phyloP scores from a whole-genome alignment of 2,329 filamentous ascomycete genomes.

The Emergomyces pasteurianus region DNA sequence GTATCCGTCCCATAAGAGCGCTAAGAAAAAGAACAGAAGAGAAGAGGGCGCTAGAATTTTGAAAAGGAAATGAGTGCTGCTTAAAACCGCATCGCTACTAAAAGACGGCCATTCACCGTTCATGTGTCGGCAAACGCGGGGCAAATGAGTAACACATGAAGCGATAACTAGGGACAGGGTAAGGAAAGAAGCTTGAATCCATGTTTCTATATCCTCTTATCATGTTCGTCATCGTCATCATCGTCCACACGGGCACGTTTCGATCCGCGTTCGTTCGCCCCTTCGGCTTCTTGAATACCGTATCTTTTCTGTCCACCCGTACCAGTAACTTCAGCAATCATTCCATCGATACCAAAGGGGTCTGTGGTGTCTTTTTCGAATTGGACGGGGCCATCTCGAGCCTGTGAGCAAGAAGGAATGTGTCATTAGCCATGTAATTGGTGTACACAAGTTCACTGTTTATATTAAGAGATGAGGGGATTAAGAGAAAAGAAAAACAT shows the following conservation, averaged over 20 bases:
- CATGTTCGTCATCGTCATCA: constrained; percentile 33
- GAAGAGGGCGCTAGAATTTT: too few species aligned
- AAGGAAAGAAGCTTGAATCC: not conserved
- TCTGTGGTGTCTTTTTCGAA: constrained; percentile 85
- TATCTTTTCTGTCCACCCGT: constrained; percentile 39
- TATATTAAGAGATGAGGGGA: constrained; percentile 20
- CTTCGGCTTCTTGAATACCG: constrained; percentile 31
- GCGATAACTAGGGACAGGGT: not conserved
- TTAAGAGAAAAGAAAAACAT: not conserved
- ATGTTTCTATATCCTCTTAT: constrained; percentile 6
- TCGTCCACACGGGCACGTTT: constrained; percentile 74
- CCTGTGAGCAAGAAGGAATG: constrained; percentile 30
- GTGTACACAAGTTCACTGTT: not conserved
- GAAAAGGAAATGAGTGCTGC: too few species aligned
- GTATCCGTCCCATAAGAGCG: not conserved
- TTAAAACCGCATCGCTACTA: too few species aligned
- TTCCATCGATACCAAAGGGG: constrained; percentile 89
- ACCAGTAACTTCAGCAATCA: constrained; percentile 68
- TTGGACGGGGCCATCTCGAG: constrained; percentile 81
- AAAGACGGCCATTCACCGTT: too few species aligned
- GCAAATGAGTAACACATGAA: not conserved
- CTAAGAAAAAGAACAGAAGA: not conserved
- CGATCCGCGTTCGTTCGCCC: constrained; percentile 22
- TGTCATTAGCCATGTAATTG: not conserved
- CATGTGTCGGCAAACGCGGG: not conserved